Base-by-base conservation (phyloP, 441 rosid genomes). In the Mallotus japonicus region DNA sequence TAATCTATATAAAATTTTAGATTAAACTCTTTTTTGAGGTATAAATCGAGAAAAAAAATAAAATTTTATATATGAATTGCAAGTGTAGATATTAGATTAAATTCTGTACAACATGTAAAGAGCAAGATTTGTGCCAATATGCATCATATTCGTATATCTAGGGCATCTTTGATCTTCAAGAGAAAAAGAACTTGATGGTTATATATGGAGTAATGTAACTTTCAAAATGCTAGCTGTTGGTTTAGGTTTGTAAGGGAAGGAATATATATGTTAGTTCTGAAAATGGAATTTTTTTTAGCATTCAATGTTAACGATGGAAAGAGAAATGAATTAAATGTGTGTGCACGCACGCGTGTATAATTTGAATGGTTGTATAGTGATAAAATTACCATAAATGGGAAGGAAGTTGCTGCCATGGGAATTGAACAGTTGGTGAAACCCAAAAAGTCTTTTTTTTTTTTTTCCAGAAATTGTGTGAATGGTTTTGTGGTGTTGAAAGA, bases 331-430 rank as follows among this genome's bases (percentile, higher is more conserved):
- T 15, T 3, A 1, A 16, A 14, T 53, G 15, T 16, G 0, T 6
- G 3, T 17, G 16, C 28, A 24, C 1, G 19, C 3, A 46, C 2
- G 20, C 6, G 2, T 65, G 13, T 16, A 50, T 15, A 19, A 5
- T 17, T 59, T 65, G 73, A 63, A 73, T 64, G 68, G 54, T 57
- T 16, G 16, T 60, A 57, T 60, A 28, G 9, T 64, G 70, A 75
- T 66, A 63, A 11, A 67, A 63, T 47, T 70, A 64, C 69, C 34
- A 8, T 10, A 28, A 61, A 75, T 50, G 65, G 62, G 63, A 76
- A 77, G 69, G 55, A 67, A 58, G 69, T 51, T 67, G 73, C 59
- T 64, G 1, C 28, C 6, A 37, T 53, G 55, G n/a, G 62, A 82
- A 72, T 7, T 40, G 47, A 11, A 34, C 8, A 50, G 15, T n/a